Evolutionary conservation across 768 basidiomycete genomes (phyloP), one percentile per base, ranked within the genome.

Genomic region (Boletus rufocinnamomeus): DNA sequence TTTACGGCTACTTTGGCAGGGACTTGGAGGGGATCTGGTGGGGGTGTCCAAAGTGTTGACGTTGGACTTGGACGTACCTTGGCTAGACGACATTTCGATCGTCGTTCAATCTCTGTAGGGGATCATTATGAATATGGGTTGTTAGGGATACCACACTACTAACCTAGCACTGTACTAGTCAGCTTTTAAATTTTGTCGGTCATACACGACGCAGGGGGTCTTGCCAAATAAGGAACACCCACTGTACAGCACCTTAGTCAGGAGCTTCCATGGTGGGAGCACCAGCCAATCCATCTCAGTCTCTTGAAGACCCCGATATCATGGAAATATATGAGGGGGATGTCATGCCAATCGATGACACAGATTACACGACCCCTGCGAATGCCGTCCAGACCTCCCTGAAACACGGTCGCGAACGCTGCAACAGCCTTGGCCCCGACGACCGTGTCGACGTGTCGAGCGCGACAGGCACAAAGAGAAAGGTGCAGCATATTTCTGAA

Each of bases 71-170:
- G 83, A 85, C 56, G 74, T 74, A 43, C 79, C 83, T 19, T 88
- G 87, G 86, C 77, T 88, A 59, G 87, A 88, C 60, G 87, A 88
- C 69, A 83, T 86, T 10, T 77, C 85, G 10, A 81, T 88, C 57
- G 77, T 88, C 56, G 86, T 88, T 55, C 84, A 85, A 59, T 81
- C 79, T 43, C 69, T 86, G 37, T 86, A 64, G 46, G 32, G 43
- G 21, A 43, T 13, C n/a, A 8, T n/a, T 19, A 8, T 37, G 32
- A n/a, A 35, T 25, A 27, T 50, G 30, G 25, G 38, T 45, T 49
- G 27, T 56, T 27, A 21, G 41, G 43, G n/a, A 40, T 52, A 51
- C 21, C 38, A 37, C 35, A 27, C n/a, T 45, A 54, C 40, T 56
- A 57, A 28, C 23, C 46, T 64, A 61, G 32, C 28, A 46, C 48